These are phyloP conservation scores for Cucurbita maxima DNA, from an alignment of 306 rosid genomes.

Conservation along the genomic window DNA sequence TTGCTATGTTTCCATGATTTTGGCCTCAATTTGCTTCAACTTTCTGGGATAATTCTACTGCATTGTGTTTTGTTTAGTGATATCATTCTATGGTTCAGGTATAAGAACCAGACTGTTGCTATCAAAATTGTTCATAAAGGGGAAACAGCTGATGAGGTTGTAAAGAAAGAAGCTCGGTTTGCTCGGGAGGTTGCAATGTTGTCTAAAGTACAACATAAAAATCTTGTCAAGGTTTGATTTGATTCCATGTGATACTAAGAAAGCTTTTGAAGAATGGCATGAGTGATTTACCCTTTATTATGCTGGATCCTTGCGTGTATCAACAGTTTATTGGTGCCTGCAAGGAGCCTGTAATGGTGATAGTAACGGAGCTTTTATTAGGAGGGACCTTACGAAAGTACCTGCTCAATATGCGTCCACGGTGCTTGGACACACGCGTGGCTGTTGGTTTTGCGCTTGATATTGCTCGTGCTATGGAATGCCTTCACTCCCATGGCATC, in stretches of 20 bases:
- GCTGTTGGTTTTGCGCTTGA: conserved; percentile 82
- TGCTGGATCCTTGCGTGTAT: conserved; percentile 14
- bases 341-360: conserved; percentile 88
- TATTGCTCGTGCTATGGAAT: conserved; percentile 92
- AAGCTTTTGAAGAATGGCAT: not conserved
- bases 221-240: conserved; percentile 68
- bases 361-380: conserved; percentile 76
- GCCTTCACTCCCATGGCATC: conserved; percentile 89
- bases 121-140: conserved; percentile 71
- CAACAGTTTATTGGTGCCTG: conserved; percentile 87
- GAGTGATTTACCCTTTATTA: conserved; percentile 1
- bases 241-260: conserved; percentile 7
- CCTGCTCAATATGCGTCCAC: conserved; percentile 66
- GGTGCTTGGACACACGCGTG: conserved; percentile 62
- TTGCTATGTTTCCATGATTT: conserved; percentile 3
- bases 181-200: conserved; percentile 89
- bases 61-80: not conserved
- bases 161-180: conserved; percentile 62
- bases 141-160: conserved; percentile 58
- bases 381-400: conserved; percentile 83
- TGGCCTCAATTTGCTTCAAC: not conserved
- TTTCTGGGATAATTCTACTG: not conserved
- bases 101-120: conserved; percentile 76
- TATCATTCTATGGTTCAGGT: conserved; percentile 32
- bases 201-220: conserved; percentile 83